These are phyloP conservation scores for Cercophora sp. DNA, from an alignment of 495 filamentous ascomycete species.

Conservation along the genomic window DNA sequence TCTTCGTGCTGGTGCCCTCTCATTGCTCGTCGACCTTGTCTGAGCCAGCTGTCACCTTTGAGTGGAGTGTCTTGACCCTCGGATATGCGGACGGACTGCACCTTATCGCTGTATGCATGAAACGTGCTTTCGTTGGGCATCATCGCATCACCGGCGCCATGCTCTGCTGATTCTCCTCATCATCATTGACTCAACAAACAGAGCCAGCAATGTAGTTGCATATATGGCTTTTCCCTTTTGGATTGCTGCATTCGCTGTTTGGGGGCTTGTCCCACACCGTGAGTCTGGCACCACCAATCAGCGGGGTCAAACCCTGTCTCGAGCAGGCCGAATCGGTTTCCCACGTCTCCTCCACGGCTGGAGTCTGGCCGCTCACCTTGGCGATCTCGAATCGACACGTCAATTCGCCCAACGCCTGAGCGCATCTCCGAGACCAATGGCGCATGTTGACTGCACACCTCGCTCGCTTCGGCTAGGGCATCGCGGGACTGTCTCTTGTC, in stretches of 20 bases:
- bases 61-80: conserved; percentile 11
- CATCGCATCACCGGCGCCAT: conserved; percentile 6
- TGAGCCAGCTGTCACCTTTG: conserved; percentile 12
- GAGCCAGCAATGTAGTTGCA: conserved; percentile 12
- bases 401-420: too few relatives aligned
- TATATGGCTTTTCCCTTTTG: conserved; percentile 11
- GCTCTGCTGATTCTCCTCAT: background rate
- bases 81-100: conserved; percentile 13
- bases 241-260: background rate
- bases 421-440: too few relatives aligned
- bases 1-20: background rate
- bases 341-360: background rate
- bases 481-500: background rate
- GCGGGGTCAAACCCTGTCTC: conserved; percentile 6
- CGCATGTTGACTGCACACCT: background rate
- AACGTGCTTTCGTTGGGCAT: conserved; percentile 13
- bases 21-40: conserved; percentile 9
- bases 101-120: conserved; percentile 10
- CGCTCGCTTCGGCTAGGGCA: background rate
- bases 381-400: background rate
- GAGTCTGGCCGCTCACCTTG: conserved; percentile 8
- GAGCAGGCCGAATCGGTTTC: conserved; percentile 1
- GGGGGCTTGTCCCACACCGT: conserved; percentile 7
- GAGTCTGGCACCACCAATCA: conserved; percentile 7
- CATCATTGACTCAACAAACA: conserved; percentile 9